Evolutionary conservation across 139 green algal species (phyloP).

Genomic region (Trebouxia sp.): DNA sequence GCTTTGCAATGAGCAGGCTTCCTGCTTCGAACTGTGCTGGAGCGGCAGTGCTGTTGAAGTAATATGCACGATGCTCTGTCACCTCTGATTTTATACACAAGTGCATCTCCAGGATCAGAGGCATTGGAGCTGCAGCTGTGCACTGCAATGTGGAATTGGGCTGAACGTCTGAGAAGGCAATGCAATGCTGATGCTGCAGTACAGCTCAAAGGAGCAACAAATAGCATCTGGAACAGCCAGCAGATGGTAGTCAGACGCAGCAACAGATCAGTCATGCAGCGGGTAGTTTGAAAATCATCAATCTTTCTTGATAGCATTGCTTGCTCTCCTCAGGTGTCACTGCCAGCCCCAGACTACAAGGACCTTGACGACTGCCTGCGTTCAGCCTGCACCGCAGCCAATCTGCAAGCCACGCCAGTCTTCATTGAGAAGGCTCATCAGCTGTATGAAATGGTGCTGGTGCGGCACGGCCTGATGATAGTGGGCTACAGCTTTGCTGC

Average conservation of each 20-base stretch:
- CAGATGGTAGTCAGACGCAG: neutral
- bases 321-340: neutral
- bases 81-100: no score
- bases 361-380: slow-evolving; percentile 21
- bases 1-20: neutral
- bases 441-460: slow-evolving; percentile 80
- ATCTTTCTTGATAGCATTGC: neutral
- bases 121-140: neutral
- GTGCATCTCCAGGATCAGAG: no score
- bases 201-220: neutral
- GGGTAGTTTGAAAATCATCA: neutral
- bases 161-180: neutral
- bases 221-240: neutral
- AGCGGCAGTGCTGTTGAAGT: neutral
- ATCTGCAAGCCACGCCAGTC: slow-evolving; percentile 61
- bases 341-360: slow-evolving; percentile 26
- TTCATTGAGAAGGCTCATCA: slow-evolving; percentile 81
- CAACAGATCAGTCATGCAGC: neutral
- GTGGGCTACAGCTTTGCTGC: slow-evolving; percentile 63
- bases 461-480: slow-evolving; percentile 47
- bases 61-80: neutral
- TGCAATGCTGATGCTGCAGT: neutral
- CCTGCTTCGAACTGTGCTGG: neutral
- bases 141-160: neutral
- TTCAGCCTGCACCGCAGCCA: slow-evolving; percentile 34